phyloP scores from a whole-genome alignment of 495 filamentous ascomycete genomes.

The Aspergillus leporis region DNA sequence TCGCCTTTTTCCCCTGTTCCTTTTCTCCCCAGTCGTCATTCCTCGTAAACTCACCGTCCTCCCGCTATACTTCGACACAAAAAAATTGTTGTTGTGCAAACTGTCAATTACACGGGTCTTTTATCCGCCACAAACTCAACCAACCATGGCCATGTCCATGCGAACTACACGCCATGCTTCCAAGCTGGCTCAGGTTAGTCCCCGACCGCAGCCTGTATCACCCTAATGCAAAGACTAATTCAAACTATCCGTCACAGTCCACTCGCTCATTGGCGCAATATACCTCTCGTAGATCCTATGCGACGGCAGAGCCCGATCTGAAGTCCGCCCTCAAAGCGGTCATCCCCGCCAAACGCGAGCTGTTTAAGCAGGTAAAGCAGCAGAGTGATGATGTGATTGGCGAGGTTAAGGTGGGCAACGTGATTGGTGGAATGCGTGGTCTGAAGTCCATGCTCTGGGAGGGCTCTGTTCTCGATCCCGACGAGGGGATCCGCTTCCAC shows the following conservation, averaged over 20 bases:
- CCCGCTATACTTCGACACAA: not conserved
- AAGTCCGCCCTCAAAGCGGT: constrained; percentile 78
- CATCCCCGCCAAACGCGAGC: constrained; percentile 90
- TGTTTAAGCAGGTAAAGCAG: constrained; percentile 86
- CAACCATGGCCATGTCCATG: constrained; percentile 37
- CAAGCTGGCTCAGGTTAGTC: constrained; percentile 39
- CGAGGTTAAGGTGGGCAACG: constrained; percentile 91
- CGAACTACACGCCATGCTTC: constrained; percentile 43
- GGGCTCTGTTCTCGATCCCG: constrained; percentile 92
- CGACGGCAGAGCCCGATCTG: constrained; percentile 79
- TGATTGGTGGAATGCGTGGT: constrained; percentile 94
- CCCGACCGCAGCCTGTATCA: not conserved
- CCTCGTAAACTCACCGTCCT: not conserved
- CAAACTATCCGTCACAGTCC: constrained; percentile 14
- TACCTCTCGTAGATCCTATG: constrained; percentile 35
- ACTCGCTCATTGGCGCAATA: constrained; percentile 28
- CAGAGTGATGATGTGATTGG: constrained; percentile 81
- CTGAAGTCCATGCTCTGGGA: constrained; percentile 99
- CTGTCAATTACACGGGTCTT: not conserved
- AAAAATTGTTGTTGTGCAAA: not conserved
- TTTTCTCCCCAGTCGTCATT: constrained; percentile 9
- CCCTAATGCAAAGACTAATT: constrained; percentile 9
- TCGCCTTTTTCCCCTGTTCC: constrained; percentile 11
- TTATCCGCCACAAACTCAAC: constrained; percentile 19
- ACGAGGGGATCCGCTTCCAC: constrained; percentile 98